Evolutionary conservation across 192 early-diverging fungal genomes (phyloP).

Genomic region (Powellomyces hirtus): DNA sequence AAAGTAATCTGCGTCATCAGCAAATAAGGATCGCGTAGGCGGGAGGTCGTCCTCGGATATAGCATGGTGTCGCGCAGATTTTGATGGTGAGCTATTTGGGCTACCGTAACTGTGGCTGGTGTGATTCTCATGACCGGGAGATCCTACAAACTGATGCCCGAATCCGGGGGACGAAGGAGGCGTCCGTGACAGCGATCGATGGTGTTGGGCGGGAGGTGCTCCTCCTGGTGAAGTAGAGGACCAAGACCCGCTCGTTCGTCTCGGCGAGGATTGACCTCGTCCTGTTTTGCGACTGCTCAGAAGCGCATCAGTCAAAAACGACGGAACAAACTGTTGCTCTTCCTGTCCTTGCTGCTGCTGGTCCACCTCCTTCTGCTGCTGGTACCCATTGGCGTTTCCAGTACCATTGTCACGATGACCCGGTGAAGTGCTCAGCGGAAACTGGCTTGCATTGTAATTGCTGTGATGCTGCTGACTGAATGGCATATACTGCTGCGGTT

Average conservation of each 20-base stretch:
- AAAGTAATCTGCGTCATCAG: neutral
- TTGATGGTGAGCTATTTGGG: neutral
- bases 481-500: neutral
- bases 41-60: constrained; percentile 2
- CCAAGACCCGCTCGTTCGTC: neutral
- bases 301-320: constrained; percentile 13
- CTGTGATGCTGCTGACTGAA: neutral
- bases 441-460: neutral
- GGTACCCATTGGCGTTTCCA: neutral
- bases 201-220: neutral
- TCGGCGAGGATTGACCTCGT: neutral
- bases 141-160: neutral
- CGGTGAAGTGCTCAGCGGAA: neutral
- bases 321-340: constrained; percentile 11
- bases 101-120: neutral
- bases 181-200: neutral
- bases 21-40: neutral
- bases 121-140: neutral
- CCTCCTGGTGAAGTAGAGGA: neutral
- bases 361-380: neutral
- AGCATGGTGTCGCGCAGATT: neutral
- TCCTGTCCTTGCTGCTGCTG: neutral
- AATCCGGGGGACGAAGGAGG: neutral
- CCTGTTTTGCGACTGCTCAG: neutral
- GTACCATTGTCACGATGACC: too few species aligned